A percentile compares a stretch with the other conserved stretches of the same genome.
phyloP scores from a whole-genome alignment of 352 stramenopile genomes.

The Thalassiosira hispida region DNA sequence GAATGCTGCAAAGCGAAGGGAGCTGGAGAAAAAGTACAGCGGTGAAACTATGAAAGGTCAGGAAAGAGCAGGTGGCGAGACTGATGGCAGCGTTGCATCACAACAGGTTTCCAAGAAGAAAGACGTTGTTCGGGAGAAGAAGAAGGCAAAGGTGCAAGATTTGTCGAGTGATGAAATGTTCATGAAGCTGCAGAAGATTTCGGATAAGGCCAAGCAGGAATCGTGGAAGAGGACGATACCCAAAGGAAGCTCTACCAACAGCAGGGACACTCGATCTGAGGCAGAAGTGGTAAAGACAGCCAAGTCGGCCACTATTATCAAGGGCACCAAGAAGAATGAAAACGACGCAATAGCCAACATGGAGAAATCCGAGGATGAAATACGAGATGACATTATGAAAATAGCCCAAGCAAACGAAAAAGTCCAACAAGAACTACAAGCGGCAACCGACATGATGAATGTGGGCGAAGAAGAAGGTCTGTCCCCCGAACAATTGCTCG shows the following conservation, averaged over 20 bases:
- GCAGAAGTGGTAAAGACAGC: not conserved
- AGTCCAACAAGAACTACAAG: conserved; percentile 64
- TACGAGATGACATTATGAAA: conserved; percentile 41
- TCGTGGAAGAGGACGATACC: conserved; percentile 53
- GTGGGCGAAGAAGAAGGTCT: conserved; percentile 62
- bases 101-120: too few relatives aligned
- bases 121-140: too few relatives aligned
- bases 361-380: conserved; percentile 45
- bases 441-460: conserved; percentile 59
- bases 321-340: not conserved
- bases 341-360: not conserved
- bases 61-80: not conserved
- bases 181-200: conserved; percentile 35
- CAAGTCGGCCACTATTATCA: not conserved
- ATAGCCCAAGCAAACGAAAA: conserved; percentile 48
- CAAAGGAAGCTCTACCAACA: conserved; percentile 17
- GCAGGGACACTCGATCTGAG: not conserved
- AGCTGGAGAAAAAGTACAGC: not conserved
- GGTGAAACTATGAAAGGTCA: conserved; percentile 20
- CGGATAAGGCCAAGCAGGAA: conserved; percentile 30
- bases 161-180: conserved; percentile 49
- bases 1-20: conserved; percentile 8
- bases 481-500: conserved; percentile 70
- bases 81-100: too few relatives aligned
- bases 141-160: conserved; percentile 47